A percentile compares a stretch with the other conserved stretches of the same genome.
Conservation (phyloP, 306 rosid species). For the Acmispon strigosus region DNA sequence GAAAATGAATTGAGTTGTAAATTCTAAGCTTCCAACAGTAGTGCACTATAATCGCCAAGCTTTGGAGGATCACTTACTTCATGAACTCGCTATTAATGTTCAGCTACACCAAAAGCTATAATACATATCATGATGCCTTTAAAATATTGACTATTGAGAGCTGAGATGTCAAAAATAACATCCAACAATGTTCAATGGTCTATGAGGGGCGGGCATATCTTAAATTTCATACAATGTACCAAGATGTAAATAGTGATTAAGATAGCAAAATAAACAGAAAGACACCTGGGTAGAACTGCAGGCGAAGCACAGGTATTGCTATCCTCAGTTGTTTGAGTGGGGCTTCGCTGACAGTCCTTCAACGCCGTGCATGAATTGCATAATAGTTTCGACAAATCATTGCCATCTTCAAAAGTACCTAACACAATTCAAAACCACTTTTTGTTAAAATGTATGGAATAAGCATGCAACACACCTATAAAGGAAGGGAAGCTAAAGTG, state of each 20-base stretch:
- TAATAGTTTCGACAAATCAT: slow-evolving; percentile 37
- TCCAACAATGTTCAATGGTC: background rate
- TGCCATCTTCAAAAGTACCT: slow-evolving; percentile 21
- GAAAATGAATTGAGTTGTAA: background rate
- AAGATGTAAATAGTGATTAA: background rate
- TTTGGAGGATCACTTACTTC: background rate
- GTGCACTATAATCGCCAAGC: background rate
- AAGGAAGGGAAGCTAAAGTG: background rate
- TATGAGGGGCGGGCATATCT: background rate
- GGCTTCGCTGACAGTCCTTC: slow-evolving; percentile 19
- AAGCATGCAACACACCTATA: background rate
- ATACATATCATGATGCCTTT: background rate
- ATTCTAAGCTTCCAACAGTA: background rate
- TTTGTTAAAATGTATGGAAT: background rate
- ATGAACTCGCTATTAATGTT: background rate
- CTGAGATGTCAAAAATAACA: background rate
- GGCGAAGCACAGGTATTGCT: background rate
- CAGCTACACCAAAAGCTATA: background rate
- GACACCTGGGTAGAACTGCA: slow-evolving; percentile 1
- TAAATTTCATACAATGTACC: background rate
- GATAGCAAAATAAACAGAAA: background rate
- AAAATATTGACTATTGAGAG: background rate
- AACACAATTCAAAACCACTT: slow-evolving; percentile 14
- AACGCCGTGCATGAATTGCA: slow-evolving; percentile 43
- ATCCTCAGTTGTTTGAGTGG: slow-evolving; percentile 13